Evolutionary conservation across 2,329 filamentous ascomycete species (phyloP).

Genomic region (Colletotrichum shisoi): DNA sequence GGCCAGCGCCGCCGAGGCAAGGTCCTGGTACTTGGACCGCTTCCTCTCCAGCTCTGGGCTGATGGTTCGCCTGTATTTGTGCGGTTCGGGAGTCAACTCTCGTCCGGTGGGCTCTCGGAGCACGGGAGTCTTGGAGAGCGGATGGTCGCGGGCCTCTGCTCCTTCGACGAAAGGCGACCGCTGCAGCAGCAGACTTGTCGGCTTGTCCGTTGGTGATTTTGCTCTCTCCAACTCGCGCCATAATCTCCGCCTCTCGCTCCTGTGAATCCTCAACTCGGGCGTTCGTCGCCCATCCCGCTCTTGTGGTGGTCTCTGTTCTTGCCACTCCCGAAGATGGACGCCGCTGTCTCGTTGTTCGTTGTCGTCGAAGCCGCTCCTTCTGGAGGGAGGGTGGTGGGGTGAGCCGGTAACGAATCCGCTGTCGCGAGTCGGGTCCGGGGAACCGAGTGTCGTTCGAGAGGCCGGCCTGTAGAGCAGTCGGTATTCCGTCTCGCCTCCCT

Average conservation of each 20-base stretch:
- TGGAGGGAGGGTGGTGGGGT: slow-evolving; percentile 51
- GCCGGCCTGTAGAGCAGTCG: slow-evolving; percentile 31
- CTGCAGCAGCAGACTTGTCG: slow-evolving; percentile 41
- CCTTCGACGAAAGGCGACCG: slow-evolving; percentile 38
- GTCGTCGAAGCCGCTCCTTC: slow-evolving; percentile 48
- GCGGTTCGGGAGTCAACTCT: slow-evolving; percentile 53
- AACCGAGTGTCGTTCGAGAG: slow-evolving; percentile 40
- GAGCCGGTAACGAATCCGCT: slow-evolving; percentile 60
- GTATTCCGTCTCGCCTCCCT: slow-evolving; percentile 52
- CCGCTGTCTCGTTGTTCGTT: slow-evolving; percentile 62
- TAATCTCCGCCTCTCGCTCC: slow-evolving; percentile 41
- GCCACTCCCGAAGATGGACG: slow-evolving; percentile 61
- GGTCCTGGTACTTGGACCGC: slow-evolving; percentile 44
- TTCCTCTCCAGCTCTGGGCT: slow-evolving; percentile 39
- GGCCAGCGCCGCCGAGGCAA: slow-evolving; percentile 47
- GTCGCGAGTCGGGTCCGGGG: slow-evolving; percentile 56
- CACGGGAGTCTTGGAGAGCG: slow-evolving; percentile 51
- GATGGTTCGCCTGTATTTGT: slow-evolving; percentile 49
- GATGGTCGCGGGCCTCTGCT: slow-evolving; percentile 42
- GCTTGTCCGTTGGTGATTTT: slow-evolving; percentile 41
- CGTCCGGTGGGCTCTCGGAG: slow-evolving; percentile 52
- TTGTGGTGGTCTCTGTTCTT: slow-evolving; percentile 45
- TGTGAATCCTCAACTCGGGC: slow-evolving; percentile 31
- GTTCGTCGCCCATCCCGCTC: slow-evolving; percentile 41
- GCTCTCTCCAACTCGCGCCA: slow-evolving; percentile 30